Percentiles rank a stretch among this genome's conserved stretches.
Conservation (phyloP, 163 green algal genomes). For the Trebouxia gelatinosa region DNA sequence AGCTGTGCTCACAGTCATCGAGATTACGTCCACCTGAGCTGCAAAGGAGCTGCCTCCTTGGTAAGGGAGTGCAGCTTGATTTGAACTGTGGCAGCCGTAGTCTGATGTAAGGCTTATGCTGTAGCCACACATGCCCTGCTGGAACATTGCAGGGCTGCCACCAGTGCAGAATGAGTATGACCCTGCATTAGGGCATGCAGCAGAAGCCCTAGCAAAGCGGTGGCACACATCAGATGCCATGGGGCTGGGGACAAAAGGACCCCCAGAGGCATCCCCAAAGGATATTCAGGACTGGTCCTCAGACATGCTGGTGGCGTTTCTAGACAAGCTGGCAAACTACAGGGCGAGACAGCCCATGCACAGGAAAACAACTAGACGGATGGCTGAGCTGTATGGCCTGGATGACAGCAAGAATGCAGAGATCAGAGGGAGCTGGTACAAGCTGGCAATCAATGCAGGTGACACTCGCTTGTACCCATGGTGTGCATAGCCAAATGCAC, state of each 20-base stretch:
- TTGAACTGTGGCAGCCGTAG: too few relatives aligned
- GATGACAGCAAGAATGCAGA: conserved; percentile 68
- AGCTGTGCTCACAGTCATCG: neutral
- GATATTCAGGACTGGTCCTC: conserved; percentile 70
- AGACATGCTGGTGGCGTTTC: conserved; percentile 72
- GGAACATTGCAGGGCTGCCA: conserved; percentile 69
- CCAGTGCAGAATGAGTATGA: conserved; percentile 79
- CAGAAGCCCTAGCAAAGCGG: conserved; percentile 62
- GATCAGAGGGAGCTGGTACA: conserved; percentile 62
- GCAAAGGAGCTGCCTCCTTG: neutral
- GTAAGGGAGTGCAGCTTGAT: neutral
- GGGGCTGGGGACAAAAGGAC: conserved; percentile 49
- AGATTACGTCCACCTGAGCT: neutral
- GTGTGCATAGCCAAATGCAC: too few relatives aligned
- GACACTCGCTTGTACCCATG: too few relatives aligned
- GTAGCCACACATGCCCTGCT: too few relatives aligned
- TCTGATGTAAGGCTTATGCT: too few relatives aligned
- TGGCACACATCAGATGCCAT: conserved; percentile 78
- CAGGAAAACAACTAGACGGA: conserved; percentile 42
- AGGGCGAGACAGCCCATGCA: conserved; percentile 54
- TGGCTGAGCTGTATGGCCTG: conserved; percentile 70
- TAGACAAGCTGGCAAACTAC: conserved; percentile 70
- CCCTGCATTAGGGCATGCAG: conserved; percentile 53
- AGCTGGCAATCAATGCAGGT: conserved; percentile 62
- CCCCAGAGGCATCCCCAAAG: conserved; percentile 19